phyloP scores from a whole-genome alignment of 73 alveolate genomes.

The Paramecium primaurelia region DNA sequence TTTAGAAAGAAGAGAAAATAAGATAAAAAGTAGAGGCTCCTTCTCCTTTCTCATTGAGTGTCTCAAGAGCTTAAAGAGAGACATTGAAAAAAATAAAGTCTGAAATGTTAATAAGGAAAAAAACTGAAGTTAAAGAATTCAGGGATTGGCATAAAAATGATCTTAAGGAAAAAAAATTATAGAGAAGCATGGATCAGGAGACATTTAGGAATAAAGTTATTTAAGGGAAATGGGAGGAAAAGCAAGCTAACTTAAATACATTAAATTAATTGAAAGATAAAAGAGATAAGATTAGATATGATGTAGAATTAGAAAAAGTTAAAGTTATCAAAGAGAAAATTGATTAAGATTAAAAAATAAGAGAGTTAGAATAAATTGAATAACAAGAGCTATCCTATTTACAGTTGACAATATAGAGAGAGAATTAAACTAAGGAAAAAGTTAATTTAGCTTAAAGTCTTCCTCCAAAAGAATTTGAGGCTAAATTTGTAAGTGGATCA shows the following conservation, averaged over 20 bases:
- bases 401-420: background rate
- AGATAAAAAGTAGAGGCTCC: background rate
- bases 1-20: constrained; percentile 39
- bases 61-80: constrained; percentile 19
- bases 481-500: background rate
- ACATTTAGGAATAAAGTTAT: constrained; percentile 16
- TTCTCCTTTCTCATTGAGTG: background rate
- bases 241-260: background rate
- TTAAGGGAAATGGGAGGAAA: background rate
- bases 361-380: constrained; percentile 4
- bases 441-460: background rate
- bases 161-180: background rate
- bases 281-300: background rate
- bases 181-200: background rate
- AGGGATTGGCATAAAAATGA: constrained; percentile 7
- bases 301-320: background rate
- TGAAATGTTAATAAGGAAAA: background rate
- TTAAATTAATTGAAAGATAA: background rate
- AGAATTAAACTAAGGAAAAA: background rate
- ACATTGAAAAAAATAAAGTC: constrained; percentile 4
- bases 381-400: background rate
- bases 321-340: background rate
- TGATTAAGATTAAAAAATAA: background rate
- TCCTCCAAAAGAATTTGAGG: constrained; percentile 11
- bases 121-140: constrained; percentile 24